phyloP scores from a whole-genome alignment of 495 filamentous ascomycete genomes.

The Neurospora terricola region DNA sequence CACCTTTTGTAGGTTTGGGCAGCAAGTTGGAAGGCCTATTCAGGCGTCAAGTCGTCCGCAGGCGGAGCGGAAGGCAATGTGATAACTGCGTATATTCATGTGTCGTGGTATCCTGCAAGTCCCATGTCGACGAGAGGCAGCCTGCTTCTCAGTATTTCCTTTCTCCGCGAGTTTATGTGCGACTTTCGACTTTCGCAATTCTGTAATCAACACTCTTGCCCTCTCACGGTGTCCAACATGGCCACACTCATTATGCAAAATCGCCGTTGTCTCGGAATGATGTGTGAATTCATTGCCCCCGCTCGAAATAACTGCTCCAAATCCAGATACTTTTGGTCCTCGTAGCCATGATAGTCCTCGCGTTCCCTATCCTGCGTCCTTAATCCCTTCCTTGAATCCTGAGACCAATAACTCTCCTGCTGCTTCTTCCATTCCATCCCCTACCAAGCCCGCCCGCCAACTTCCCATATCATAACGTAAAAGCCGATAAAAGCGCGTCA shows the following conservation, averaged over 20 bases:
- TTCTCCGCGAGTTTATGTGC: neutral
- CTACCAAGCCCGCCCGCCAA: neutral
- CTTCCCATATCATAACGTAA: neutral
- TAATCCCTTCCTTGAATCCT: neutral
- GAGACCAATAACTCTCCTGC: neutral
- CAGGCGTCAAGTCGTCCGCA: neutral
- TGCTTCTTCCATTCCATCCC: neutral
- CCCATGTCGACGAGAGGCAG: too few relatives aligned
- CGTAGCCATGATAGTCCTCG: neutral
- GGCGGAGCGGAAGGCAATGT: neutral
- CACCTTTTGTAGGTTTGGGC: neutral
- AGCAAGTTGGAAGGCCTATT: neutral
- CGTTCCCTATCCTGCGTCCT: neutral
- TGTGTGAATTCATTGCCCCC: neutral
- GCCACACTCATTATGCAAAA: neutral
- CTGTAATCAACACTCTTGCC: neutral
- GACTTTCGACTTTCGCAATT: neutral
- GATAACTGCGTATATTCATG: neutral
- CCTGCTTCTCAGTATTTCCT: neutral
- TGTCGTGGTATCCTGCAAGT: too few relatives aligned
- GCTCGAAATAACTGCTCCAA: neutral
- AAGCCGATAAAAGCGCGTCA: neutral
- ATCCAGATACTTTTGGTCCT: neutral
- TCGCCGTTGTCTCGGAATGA: neutral
- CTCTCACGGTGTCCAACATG: neutral